phyloP scores from a whole-genome alignment of 2,329 filamentous ascomycete genomes.

The Neurospora sp. region DNA sequence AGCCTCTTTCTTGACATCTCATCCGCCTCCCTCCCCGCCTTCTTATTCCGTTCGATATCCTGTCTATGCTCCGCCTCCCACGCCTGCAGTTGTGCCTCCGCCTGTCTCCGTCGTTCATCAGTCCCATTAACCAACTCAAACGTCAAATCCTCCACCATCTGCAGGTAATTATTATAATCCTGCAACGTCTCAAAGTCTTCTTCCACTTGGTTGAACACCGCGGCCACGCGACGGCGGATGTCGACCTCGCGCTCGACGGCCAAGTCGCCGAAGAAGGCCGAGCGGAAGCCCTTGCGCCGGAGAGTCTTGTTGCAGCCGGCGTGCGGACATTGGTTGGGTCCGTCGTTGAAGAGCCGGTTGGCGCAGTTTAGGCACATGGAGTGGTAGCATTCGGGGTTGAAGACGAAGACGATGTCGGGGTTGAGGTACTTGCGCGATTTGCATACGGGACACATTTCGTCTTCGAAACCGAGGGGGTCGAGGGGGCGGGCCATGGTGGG shows the following conservation, averaged over 20 bases:
- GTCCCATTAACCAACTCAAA: constrained; percentile 73
- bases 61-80: constrained; percentile 68
- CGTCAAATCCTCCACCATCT: constrained; percentile 82
- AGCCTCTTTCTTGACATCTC: constrained; percentile 44
- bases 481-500: constrained; percentile 24
- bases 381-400: constrained; percentile 98
- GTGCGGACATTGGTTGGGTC: constrained; percentile 86
- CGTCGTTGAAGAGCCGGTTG: constrained; percentile 84
- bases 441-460: constrained; percentile 91
- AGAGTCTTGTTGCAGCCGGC: constrained; percentile 81
- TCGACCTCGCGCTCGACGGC: constrained; percentile 88
- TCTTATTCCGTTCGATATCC: constrained; percentile 54
- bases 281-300: constrained; percentile 73
- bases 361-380: constrained; percentile 97
- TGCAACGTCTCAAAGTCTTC: constrained; percentile 81
- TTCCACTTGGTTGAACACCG: constrained; percentile 78
- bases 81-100: constrained; percentile 42
- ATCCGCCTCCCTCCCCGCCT: constrained; percentile 44
- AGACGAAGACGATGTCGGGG: constrained; percentile 84
- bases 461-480: constrained; percentile 18
- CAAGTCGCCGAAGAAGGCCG: constrained; percentile 84
- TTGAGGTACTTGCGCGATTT: constrained; percentile 95
- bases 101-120: constrained; percentile 43
- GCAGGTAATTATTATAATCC: constrained; percentile 89
- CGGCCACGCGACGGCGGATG: constrained; percentile 68